phyloP scores from a whole-genome alignment of 768 basidiomycete genomes.

The Mycena indigotica region DNA sequence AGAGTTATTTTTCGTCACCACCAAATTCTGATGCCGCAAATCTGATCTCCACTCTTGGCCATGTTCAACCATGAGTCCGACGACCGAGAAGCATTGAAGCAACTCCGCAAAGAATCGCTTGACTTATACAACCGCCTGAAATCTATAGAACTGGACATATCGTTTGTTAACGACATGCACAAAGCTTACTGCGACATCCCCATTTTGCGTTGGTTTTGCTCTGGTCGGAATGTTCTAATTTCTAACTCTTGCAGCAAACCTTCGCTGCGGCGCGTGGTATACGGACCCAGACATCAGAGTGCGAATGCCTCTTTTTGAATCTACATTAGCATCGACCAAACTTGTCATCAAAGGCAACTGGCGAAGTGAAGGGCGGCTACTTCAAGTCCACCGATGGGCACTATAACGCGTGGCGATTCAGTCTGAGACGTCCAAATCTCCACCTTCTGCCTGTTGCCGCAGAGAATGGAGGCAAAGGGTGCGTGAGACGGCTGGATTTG shows the following conservation, averaged over 20 bases:
- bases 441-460: slow-evolving; percentile 66
- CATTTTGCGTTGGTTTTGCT: slow-evolving; percentile 47
- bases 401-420: slow-evolving; percentile 82
- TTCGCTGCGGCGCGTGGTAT: slow-evolving; percentile 96
- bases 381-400: slow-evolving; percentile 95
- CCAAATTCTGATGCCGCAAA: no score
- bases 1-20: no score
- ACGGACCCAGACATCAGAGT: slow-evolving; percentile 53
- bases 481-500: no score
- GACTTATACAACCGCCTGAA: slow-evolving; percentile 88
- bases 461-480: slow-evolving; percentile 56
- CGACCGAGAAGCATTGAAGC: neutral
- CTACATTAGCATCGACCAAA: slow-evolving; percentile 7
- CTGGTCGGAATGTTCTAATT: neutral
- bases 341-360: neutral
- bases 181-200: slow-evolving; percentile 52
- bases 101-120: slow-evolving; percentile 64
- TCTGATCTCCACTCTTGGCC: no score
- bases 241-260: slow-evolving; percentile 62
- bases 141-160: slow-evolving; percentile 78
- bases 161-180: slow-evolving; percentile 63
- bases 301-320: neutral
- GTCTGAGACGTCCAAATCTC: slow-evolving; percentile 80
- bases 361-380: slow-evolving; percentile 56
- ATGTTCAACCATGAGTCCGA: no score